Percentiles rank a stretch among this genome's conserved stretches.
Conservation (phyloP, 2,329 filamentous ascomycete genomes). For the Aspergillus cejpii region DNA sequence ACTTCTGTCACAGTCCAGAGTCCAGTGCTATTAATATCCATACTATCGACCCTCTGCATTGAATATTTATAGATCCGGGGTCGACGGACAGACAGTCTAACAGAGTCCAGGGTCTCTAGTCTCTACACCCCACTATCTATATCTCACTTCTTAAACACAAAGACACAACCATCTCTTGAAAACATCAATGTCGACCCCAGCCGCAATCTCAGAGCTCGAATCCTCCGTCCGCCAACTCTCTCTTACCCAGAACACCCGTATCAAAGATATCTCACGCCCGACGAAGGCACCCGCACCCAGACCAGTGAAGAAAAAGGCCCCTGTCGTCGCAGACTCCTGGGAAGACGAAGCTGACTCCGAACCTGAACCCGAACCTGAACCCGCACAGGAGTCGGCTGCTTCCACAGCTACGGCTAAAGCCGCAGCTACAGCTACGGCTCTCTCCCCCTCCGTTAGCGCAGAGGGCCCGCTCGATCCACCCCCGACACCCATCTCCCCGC, state of each 20-base stretch:
- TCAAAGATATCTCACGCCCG: slow-evolving; percentile 2
- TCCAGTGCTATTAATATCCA: slow-evolving; percentile 16
- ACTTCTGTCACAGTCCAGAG: too few relatives aligned
- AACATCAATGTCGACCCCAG: slow-evolving; percentile 16
- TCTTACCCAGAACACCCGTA: slow-evolving; percentile 23
- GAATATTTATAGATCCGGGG: not conserved
- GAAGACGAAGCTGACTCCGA: slow-evolving; percentile 59
- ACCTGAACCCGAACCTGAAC: slow-evolving; percentile 2
- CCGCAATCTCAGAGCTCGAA: slow-evolving; percentile 24
- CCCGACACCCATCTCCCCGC: slow-evolving; percentile 59
- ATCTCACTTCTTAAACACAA: too few relatives aligned
- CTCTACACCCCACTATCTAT: too few relatives aligned
- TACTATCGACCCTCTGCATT: slow-evolving; percentile 1
- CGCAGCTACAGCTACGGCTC: slow-evolving; percentile 10
- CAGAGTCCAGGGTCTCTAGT: too few relatives aligned
- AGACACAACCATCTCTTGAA: too few relatives aligned
- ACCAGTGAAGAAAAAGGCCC: slow-evolving; percentile 28
- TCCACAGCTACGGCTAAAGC: slow-evolving; percentile 10
- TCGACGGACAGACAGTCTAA: too few relatives aligned
- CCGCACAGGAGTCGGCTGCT: too few relatives aligned
- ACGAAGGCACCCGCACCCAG: slow-evolving; percentile 8
- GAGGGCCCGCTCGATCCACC: slow-evolving; percentile 50
- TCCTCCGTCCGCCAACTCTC: slow-evolving; percentile 28
- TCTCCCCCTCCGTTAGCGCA: slow-evolving; percentile 24
- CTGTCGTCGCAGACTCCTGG: slow-evolving; percentile 65